phyloP scores from a whole-genome alignment of 345 rosid species.

The Mangifera indica region DNA sequence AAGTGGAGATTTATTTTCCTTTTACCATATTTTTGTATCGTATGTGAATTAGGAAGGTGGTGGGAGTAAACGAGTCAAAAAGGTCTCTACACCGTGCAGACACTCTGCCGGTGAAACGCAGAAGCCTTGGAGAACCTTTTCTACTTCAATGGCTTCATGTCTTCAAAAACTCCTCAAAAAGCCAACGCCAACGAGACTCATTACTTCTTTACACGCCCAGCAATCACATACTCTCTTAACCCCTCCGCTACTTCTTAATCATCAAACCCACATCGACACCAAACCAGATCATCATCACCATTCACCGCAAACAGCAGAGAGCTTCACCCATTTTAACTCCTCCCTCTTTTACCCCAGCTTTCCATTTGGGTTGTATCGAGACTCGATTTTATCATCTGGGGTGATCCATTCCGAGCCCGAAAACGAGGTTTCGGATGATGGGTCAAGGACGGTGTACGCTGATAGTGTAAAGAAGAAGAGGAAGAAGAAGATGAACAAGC shows the following conservation, averaged over 20 bases:
- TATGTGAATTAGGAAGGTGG: no score
- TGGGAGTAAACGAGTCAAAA: no score
- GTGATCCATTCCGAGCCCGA: constrained; percentile 15
- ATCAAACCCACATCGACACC: neutral
- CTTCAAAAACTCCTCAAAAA: no score
- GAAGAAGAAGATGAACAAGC: constrained; percentile 77
- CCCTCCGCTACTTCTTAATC: neutral
- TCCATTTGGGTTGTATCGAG: constrained; percentile 22
- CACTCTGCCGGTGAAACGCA: no score
- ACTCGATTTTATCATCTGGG: constrained; percentile 24
- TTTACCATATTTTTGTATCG: no score
- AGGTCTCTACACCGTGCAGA: no score
- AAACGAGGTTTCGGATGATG: constrained; percentile 16
- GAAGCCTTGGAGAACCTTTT: no score
- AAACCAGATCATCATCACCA: constrained; percentile 1
- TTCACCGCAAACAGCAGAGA: neutral
- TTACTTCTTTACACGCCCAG: no score
- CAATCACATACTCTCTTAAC: no score
- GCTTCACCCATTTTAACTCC: constrained; percentile 12
- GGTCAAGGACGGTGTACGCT: constrained; percentile 36
- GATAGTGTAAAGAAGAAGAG: constrained; percentile 73
- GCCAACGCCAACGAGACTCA: no score
- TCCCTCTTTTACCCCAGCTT: constrained; percentile 23
- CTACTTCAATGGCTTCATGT: no score
- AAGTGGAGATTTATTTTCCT: no score